A percentile compares a stretch with the other conserved stretches of the same genome.
Evolutionary conservation across 495 filamentous ascomycete genomes (phyloP).

Genomic region (Amphirosellinia nigrospora): DNA sequence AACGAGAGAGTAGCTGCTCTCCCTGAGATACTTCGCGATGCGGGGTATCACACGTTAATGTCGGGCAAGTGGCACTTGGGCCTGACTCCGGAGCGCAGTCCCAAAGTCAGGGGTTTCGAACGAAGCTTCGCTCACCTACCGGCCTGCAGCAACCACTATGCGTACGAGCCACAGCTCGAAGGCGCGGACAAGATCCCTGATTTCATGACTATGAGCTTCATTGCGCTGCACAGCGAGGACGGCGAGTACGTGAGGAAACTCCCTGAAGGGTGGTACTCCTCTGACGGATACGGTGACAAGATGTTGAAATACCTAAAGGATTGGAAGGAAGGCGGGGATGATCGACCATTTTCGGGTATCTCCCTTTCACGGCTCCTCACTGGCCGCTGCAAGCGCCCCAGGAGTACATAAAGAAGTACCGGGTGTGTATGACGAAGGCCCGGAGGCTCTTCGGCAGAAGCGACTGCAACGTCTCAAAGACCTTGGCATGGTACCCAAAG

Average conservation of each 20-base stretch:
- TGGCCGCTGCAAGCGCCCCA: slow-evolving; percentile 66
- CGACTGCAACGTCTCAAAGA: slow-evolving; percentile 60
- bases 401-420: slow-evolving; percentile 61
- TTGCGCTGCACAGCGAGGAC: slow-evolving; percentile 66
- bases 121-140: slow-evolving; percentile 51
- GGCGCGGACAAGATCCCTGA: slow-evolving; percentile 47
- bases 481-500: slow-evolving; percentile 57
- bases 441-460: slow-evolving; percentile 59
- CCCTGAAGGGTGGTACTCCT: slow-evolving; percentile 63
- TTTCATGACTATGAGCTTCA: slow-evolving; percentile 58
- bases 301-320: slow-evolving; percentile 62
- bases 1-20: slow-evolving; percentile 67
- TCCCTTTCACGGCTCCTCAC: slow-evolving; percentile 66
- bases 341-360: slow-evolving; percentile 66
- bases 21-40: slow-evolving; percentile 66
- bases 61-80: slow-evolving; percentile 67
- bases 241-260: slow-evolving; percentile 56
- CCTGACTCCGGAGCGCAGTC: slow-evolving; percentile 47
- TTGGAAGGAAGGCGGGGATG: slow-evolving; percentile 56
- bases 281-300: slow-evolving; percentile 61
- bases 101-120: slow-evolving; percentile 52
- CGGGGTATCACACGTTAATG: slow-evolving; percentile 68
- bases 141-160: slow-evolving; percentile 64
- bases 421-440: slow-evolving; percentile 64
- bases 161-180: slow-evolving; percentile 60